Base-by-base conservation (phyloP, 2,329 filamentous ascomycete genomes). In the Ophiostoma himal-ulmi region DNA sequence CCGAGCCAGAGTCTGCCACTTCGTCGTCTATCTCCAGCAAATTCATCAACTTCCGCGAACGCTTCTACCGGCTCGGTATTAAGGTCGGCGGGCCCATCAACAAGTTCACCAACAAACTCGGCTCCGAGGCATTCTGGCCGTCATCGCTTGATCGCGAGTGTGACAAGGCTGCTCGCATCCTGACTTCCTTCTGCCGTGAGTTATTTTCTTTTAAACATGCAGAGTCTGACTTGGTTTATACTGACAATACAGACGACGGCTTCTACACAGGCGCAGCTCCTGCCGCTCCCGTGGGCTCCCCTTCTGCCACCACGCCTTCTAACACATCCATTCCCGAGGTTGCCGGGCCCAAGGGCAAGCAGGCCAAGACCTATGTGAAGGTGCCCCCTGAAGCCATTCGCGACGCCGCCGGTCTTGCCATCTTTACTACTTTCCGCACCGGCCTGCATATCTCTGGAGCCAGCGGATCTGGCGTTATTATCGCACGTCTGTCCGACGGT, bases 101-200 rank as follows among this genome's bases (percentile, higher is more conserved):
- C 77, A 85, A 83, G 70, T 77, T 92, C 39, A 89, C 87, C 60
- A 91, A 92, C 79, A 88, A 86, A 76, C 81, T 92, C 30, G 90
- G 90, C 52, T 75, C 73, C 37, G 90, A 93, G 78, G 88, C 90
- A 5, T 92, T 92, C 76, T 92, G 90, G 89, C 91, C 90, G 5
- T 90, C 89, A 52, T 88, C 86, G 4, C 81, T 92, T 70, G 90
- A 93, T 77, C 89, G 90, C 75, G 91, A 93, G 80, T 88, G 86
- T 75, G 89, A 93, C 80, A 93, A 93, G 80, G 89, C 89, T 20
- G 91, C 91, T 60, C 83, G 90, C 22, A 93, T 93, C 67, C 79
- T 93, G 68, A 85, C 88, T 76, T 90, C 88, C 73, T 93, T 93
- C 79, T 92, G 89, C 82, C 93, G 78, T 94, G 91, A 41, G 97